Evolutionary conservation across 1,139 yeast species (phyloP), one percentile per base, ranked within the genome.

Genomic region (Wickerhamomyces sp.): DNA sequence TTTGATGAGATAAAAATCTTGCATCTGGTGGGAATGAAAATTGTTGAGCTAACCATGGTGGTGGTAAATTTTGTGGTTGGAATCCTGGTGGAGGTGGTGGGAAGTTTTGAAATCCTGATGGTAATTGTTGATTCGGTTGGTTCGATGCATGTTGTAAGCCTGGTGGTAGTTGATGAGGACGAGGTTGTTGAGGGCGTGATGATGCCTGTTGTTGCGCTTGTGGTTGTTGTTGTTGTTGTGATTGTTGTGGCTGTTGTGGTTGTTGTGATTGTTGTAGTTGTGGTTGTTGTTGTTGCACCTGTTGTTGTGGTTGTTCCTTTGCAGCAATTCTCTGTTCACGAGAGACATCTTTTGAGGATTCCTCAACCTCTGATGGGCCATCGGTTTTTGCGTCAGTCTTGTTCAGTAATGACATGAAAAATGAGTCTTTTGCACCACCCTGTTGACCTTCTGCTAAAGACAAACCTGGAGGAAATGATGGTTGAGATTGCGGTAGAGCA

Each of bases 391-490:
- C 32, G 6, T 48, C 54, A n/a, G 65, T 62, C 55, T 73, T 78
- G 41, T 66, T 67, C 57, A 79, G 61, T 46, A 79, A 64, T 0
- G 84, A 76, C 67, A 74, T 68, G 60, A 79, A 78, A 52, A 79
- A 79, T 7, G 75, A 65, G 49, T 78, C 82, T 53, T 76, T 75
- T 27, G 60, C 56, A 27, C 52, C 56, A 35, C 37, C 41, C 7
- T 43, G 47, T 15, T 13, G 42, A 23, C 37, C 38, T 10, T 27
- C 23, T 13, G 45, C 43, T 13, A 40, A 41, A 4, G 39, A 45
- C 18, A 54, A 38, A 15, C 57, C 57, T 35, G 59, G 56, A 27
- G 59, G 43, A 47, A 49, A 18, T 47, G 43, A 11, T 37, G 34
- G 14, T 38, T 10, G 13, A 13, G 18, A 4, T 6, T 34, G 32